phyloP scores from a whole-genome alignment of 495 filamentous ascomycete species.

The Bryoglossum gracile region DNA sequence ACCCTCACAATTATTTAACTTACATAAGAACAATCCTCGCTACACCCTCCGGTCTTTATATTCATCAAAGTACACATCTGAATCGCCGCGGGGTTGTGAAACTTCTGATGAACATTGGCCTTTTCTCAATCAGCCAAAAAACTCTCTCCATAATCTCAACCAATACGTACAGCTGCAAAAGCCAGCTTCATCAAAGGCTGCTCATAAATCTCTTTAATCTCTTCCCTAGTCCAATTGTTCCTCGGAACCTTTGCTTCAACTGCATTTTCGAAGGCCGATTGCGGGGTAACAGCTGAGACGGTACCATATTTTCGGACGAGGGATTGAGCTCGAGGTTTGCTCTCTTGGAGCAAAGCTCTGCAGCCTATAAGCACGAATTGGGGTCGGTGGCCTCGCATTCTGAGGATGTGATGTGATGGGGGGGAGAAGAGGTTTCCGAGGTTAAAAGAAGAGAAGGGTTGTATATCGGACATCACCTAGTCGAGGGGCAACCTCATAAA shows the following conservation, averaged over 20 bases:
- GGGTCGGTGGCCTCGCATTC: conserved; percentile 18
- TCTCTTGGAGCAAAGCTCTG: conserved; percentile 14
- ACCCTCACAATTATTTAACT: not conserved
- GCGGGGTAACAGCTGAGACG: conserved; percentile 17
- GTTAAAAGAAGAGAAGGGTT: not conserved
- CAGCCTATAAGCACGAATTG: conserved; percentile 9
- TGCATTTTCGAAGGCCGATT: conserved; percentile 39
- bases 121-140: conserved; percentile 26
- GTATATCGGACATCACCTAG: not conserved
- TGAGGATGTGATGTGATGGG: conserved; percentile 3
- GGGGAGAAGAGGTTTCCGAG: not conserved
- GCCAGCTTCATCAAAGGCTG: conserved; percentile 70
- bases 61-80: conserved; percentile 91
- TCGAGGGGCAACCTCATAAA: too few species aligned
- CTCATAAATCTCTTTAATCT: conserved; percentile 68
- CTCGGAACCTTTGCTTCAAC: conserved; percentile 50
- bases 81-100: conserved; percentile 70
- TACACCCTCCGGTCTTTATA: conserved; percentile 89
- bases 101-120: conserved; percentile 68
- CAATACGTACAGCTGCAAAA: conserved; percentile 57
- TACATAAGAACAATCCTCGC: conserved; percentile 74
- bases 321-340: conserved; percentile 3
- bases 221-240: conserved; percentile 70
- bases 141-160: not conserved
- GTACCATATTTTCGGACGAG: conserved; percentile 21